These are phyloP conservation scores for Oryza longistaminata DNA, from an alignment of 176 grass and related monocot genomes.

Conservation along the genomic window DNA sequence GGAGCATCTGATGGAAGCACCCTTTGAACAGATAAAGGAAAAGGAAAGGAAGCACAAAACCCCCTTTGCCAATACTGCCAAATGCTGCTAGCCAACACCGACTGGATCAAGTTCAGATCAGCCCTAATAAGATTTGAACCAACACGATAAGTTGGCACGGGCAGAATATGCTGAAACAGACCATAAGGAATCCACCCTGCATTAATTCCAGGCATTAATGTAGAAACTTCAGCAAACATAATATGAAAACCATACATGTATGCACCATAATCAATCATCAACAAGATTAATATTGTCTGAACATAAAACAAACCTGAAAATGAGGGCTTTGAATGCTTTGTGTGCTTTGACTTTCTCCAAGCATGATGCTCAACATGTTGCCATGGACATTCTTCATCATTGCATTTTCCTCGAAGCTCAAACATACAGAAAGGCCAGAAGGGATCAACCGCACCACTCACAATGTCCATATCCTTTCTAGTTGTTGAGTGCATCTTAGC, in stretches of 20 bases:
- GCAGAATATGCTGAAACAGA: constrained; percentile 58
- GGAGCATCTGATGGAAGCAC: constrained; percentile 72
- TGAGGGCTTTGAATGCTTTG: constrained; percentile 28
- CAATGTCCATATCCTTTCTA: constrained; percentile 37
- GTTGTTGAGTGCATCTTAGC: constrained; percentile 22
- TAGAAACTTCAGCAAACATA: constrained; percentile 26
- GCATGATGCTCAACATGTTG: constrained; percentile 66
- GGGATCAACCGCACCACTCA: constrained; percentile 55
- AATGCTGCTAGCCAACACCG: constrained; percentile 63
- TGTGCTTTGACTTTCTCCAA: constrained; percentile 66
- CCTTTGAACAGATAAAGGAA: constrained; percentile 92
- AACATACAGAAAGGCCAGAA: constrained; percentile 98
- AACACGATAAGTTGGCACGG: constrained; percentile 72
- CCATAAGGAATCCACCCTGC: constrained; percentile 45
- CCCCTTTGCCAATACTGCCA: constrained; percentile 98
- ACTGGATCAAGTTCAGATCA: constrained; percentile 70
- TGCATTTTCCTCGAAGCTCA: constrained; percentile 97
- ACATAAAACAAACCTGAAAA: constrained; percentile 60
- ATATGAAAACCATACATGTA: constrained; percentile 7
- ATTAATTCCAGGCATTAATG: constrained; percentile 31
- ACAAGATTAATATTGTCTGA: constrained; percentile 8
- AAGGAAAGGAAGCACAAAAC: constrained; percentile 85
- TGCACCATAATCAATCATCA: constrained; percentile 1
- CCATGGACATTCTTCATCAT: constrained; percentile 94
- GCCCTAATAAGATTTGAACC: constrained; percentile 85